These are phyloP conservation scores for Phialophora verrucosa DNA, from an alignment of 2,329 filamentous ascomycete species.

Conservation along the genomic window DNA sequence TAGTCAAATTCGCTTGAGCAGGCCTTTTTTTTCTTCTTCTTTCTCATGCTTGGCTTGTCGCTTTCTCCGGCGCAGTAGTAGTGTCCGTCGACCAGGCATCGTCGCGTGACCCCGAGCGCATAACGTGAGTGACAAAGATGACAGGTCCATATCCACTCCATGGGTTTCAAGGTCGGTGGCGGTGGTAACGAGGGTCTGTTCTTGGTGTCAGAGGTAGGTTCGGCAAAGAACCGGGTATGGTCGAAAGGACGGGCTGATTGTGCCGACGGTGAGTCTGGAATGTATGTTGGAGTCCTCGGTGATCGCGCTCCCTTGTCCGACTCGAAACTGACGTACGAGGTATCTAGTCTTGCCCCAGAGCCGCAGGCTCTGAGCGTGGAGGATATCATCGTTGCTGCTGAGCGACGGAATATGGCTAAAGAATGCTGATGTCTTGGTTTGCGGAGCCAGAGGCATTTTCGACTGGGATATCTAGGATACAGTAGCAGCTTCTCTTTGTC, in stretches of 20 bases:
- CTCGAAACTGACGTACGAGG: constrained; percentile 22
- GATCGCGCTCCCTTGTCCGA: constrained; percentile 28
- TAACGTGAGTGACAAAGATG: constrained; percentile 58
- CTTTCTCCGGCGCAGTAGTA: constrained; percentile 56
- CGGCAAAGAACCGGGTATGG: constrained; percentile 19
- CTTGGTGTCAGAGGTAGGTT: neutral
- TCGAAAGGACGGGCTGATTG: constrained; percentile 25
- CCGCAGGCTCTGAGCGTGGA: neutral
- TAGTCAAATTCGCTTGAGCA: constrained; percentile 62
- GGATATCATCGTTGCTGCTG: neutral
- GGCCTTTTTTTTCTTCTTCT: constrained; percentile 46
- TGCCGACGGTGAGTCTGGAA: constrained; percentile 23
- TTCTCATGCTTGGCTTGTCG: constrained; percentile 38
- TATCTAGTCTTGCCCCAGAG: constrained; percentile 17
- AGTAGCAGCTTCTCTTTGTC: constrained; percentile 18
- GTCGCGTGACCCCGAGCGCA: constrained; percentile 55
- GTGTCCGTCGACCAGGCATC: constrained; percentile 62
- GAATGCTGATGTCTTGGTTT: neutral
- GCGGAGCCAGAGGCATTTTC: neutral
- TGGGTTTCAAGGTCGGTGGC: constrained; percentile 31
- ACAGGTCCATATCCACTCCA: constrained; percentile 59
- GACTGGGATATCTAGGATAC: constrained; percentile 1
- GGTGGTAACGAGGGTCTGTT: constrained; percentile 9
- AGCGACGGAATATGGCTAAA: neutral
- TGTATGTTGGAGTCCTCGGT: constrained; percentile 34